Evolutionary conservation across 306 rosid species (phyloP).

Genomic region (Quillaja saponaria): DNA sequence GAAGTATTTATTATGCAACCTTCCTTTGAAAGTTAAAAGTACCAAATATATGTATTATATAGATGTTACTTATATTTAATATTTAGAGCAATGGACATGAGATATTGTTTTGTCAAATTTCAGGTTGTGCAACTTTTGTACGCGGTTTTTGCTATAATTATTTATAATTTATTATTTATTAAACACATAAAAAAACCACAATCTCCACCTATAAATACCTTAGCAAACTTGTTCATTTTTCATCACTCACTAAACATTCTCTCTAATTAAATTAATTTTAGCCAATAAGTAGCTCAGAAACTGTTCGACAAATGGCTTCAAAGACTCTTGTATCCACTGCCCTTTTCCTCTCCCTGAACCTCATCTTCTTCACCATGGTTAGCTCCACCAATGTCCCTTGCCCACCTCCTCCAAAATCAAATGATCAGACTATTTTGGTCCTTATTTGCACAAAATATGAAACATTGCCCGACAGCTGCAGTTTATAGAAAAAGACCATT

Average conservation of each 20-base stretch:
- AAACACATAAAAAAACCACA: conserved; percentile 6
- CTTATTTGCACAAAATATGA: no score
- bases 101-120: conserved; percentile 20
- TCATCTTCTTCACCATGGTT: conserved; percentile 65
- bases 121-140: conserved; percentile 26
- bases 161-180: conserved; percentile 21
- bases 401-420: conserved; percentile 59
- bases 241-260: conserved; percentile 29
- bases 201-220: conserved; percentile 50
- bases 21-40: no score
- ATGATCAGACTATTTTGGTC: no score
- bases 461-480: no score
- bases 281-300: no score
- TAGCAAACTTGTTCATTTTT: neutral
- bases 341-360: conserved; percentile 54
- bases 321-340: conserved; percentile 40
- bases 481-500: no score
- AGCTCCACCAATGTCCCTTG: conserved; percentile 62
- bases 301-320: conserved; percentile 87
- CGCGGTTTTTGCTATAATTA: no score
- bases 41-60: neutral
- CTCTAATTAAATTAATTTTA: no score
- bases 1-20: no score
- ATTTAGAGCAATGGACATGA: neutral
- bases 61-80: no score